Evolutionary conservation across 768 basidiomycete genomes (phyloP), one percentile per base, ranked within the genome.

Genomic region (Amanita jacksonii): DNA sequence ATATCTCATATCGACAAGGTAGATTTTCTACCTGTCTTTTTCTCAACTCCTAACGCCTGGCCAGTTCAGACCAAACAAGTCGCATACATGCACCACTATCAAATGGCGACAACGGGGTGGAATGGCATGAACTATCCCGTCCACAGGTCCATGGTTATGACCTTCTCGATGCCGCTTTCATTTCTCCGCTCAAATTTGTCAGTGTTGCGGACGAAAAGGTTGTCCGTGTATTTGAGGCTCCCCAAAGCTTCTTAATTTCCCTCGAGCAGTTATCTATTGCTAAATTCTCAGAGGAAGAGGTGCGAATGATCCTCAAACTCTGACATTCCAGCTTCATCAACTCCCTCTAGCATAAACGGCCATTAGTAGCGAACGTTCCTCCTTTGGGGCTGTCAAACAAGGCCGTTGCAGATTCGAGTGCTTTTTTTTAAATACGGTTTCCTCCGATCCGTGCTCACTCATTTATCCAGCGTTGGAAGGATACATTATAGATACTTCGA

Each of bases 141-240:
- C 96, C 96, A 15, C 96, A 99, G 61, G 81, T 97, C 13, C 96
- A 99, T 63, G 96, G 96, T 5, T 97, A 98, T 60, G 92, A 97
- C 55, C 66, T 98, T 28, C 68, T 93, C 13, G 83, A 81, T 43
- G 81, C 77, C 5, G 76, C 74, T 2, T 93, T 90, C 59, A 70
- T 94, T 36, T 72, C 74, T 46, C 67, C 83, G 0, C 66, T 91
- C 36, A 79, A 75, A 23, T 94, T 97, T 57, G 83, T 81, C 15
- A 93, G 88, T 52, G 81, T 91, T 36, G 91, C 92, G 8, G 96
- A 99, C 54, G 96, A 99, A 62, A 98, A 98, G 62, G 91, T 98
- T 8, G 78, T 80, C 9, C 77, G 96, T 32, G 78, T 97, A 0
- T 99, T 99, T 49, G 91, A 92, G 56, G 92, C 93, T 7, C 87